These are phyloP conservation scores for Sporothrix euskadiensis DNA, from an alignment of 2,329 filamentous ascomycete genomes.

Conservation along the genomic window DNA sequence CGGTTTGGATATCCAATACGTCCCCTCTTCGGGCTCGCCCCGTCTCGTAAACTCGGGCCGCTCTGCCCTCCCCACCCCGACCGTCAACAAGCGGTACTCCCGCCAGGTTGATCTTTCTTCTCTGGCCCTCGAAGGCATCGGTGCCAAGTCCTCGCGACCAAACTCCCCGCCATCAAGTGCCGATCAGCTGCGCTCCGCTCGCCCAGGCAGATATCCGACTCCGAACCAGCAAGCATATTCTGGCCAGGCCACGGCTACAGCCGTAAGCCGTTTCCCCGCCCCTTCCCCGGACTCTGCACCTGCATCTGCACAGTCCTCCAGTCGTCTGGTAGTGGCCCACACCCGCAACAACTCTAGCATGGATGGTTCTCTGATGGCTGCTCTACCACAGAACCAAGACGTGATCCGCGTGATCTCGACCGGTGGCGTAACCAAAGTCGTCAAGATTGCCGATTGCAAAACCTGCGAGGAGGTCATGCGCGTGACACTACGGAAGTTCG, in stretches of 20 bases:
- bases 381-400: conserved; percentile 80
- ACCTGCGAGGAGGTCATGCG: conserved; percentile 91
- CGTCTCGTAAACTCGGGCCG: conserved; percentile 59
- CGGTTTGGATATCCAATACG: conserved; percentile 66
- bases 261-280: conserved; percentile 52
- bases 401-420: conserved; percentile 93
- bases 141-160: conserved; percentile 64
- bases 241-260: conserved; percentile 39
- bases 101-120: conserved; percentile 56
- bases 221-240: conserved; percentile 34
- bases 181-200: conserved; percentile 52
- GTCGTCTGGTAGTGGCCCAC: conserved; percentile 65
- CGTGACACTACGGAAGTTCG: conserved; percentile 83
- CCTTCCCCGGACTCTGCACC: conserved; percentile 62
- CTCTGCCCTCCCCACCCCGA: conserved; percentile 46
- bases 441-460: conserved; percentile 89
- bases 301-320: conserved; percentile 45
- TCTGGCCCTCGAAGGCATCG: conserved; percentile 45
- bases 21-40: conserved; percentile 65
- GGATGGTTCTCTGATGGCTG: conserved; percentile 83
- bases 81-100: conserved; percentile 64
- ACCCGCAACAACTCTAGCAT: conserved; percentile 79
- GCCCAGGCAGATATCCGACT: conserved; percentile 59
- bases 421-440: conserved; percentile 85
- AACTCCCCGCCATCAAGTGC: conserved; percentile 65